Evolutionary conservation across 176 grass and related monocot genomes (phyloP).

Genomic region (maize (Zea mays)): DNA sequence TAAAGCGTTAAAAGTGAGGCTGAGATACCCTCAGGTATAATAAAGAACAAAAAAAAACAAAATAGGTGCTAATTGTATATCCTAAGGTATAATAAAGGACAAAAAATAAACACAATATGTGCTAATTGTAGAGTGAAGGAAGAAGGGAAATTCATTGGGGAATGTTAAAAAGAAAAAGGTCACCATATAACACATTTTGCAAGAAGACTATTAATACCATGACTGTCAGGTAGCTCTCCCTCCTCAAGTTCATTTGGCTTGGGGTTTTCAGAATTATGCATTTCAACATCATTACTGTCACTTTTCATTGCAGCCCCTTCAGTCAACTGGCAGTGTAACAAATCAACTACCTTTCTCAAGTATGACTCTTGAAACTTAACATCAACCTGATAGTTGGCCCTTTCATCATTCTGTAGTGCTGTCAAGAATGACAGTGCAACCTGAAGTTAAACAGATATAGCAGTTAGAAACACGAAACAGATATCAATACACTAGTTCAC

Average conservation of each 20-base stretch:
- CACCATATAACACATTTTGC: not conserved
- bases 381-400: conserved; percentile 95
- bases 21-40: conserved; percentile 23
- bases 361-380: conserved; percentile 98
- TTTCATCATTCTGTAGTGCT: conserved; percentile 94
- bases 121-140: not conserved
- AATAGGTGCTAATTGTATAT: not conserved
- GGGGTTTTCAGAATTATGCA: conserved; percentile 47
- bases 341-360: conserved; percentile 82
- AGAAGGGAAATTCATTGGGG: not conserved
- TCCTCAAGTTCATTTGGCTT: conserved; percentile 81
- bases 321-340: conserved; percentile 82
- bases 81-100: conserved; percentile 10
- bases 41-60: conserved; percentile 32
- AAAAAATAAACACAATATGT: conserved; percentile 14
- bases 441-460: conserved; percentile 50
- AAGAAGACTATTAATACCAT: conserved; percentile 61
- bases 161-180: not conserved
- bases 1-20: conserved; percentile 16
- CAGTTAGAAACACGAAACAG: conserved; percentile 41
- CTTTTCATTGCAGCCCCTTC: conserved; percentile 73
- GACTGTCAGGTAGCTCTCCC: conserved; percentile 88
- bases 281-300: conserved; percentile 48
- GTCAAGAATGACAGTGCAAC: conserved; percentile 94
- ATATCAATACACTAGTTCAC: conserved; percentile 1